Evolutionary conservation across 257 asterid species (phyloP).

Genomic region (Dorcoceras hygrometricum): DNA sequence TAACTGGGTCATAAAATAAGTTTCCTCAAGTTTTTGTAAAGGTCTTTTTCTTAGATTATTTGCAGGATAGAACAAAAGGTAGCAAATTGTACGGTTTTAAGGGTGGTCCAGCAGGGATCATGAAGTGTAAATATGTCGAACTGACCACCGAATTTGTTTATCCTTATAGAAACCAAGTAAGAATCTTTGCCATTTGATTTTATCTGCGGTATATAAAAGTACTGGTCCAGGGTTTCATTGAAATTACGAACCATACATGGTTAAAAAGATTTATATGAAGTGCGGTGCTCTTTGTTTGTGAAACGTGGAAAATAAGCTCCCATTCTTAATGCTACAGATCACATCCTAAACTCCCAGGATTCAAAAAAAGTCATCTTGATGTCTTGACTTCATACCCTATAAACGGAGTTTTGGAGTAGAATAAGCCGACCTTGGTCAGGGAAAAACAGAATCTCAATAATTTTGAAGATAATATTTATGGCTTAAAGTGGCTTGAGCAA

Average conservation of each 20-base stretch:
- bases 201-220: neutral
- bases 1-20: neutral
- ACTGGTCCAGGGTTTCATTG: neutral
- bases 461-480: too few relatives aligned
- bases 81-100: constrained; percentile 90
- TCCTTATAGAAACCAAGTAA: constrained; percentile 95
- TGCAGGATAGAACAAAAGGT: constrained; percentile 87
- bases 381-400: too few relatives aligned
- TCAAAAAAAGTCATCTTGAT: too few relatives aligned
- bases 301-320: too few relatives aligned
- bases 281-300: neutral
- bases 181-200: neutral
- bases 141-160: constrained; percentile 81
- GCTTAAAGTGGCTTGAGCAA: too few relatives aligned
- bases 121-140: constrained; percentile 78
- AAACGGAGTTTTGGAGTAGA: too few relatives aligned
- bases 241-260: neutral
- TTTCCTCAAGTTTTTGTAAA: constrained; percentile 14
- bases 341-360: too few relatives aligned
- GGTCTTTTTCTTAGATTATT: constrained; percentile 54
- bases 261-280: neutral
- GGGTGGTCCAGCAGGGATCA: constrained; percentile 99
- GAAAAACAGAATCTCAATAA: too few relatives aligned
- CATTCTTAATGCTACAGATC: too few relatives aligned
- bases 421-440: too few relatives aligned